Evolutionary conservation across 228 moss, liverwort and hornwort genomes (phyloP).

Genomic region (Sphagnum magellanicum): DNA sequence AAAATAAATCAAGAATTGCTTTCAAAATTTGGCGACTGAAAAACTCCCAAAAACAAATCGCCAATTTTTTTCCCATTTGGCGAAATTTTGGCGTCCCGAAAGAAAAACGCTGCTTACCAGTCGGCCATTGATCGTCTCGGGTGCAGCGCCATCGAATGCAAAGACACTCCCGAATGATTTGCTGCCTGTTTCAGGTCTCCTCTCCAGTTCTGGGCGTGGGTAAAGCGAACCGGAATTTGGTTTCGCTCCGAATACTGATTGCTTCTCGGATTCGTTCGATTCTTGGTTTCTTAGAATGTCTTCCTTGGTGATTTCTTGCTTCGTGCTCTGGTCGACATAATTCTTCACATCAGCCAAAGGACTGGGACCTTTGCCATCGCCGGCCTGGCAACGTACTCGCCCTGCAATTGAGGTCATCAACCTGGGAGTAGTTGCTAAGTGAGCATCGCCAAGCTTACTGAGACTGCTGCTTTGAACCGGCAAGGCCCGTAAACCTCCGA

Average conservation of each 20-base stretch:
- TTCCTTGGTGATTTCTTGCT: conserved; percentile 22
- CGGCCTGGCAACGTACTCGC: conserved; percentile 8
- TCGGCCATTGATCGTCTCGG: conserved; percentile 19
- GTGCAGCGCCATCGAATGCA: conserved; percentile 15
- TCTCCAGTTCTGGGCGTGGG: conserved; percentile 17
- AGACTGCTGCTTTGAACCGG: background rate
- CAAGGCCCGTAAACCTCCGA: conserved; percentile 1
- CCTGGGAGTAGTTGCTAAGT: background rate
- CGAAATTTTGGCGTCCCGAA: no score
- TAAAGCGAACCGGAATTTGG: conserved; percentile 15
- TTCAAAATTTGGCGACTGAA: no score
- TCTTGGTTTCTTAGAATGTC: conserved; percentile 23
- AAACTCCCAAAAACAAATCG: no score
- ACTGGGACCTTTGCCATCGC: background rate
- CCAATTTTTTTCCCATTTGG: no score
- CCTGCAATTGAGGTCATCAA: conserved; percentile 5
- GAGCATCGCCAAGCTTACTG: background rate
- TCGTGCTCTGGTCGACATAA: conserved; percentile 8
- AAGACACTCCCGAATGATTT: conserved; percentile 7
- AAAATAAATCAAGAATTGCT: no score
- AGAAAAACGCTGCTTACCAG: conserved; percentile 2
- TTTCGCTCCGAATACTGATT: conserved; percentile 31
- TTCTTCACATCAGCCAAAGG: conserved; percentile 13
- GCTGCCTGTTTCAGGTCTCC: conserved; percentile 23
- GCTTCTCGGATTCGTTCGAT: conserved; percentile 25